Conservation (phyloP, 2,329 filamentous ascomycete species). For the Orbilia blumenaviensis region DNA sequence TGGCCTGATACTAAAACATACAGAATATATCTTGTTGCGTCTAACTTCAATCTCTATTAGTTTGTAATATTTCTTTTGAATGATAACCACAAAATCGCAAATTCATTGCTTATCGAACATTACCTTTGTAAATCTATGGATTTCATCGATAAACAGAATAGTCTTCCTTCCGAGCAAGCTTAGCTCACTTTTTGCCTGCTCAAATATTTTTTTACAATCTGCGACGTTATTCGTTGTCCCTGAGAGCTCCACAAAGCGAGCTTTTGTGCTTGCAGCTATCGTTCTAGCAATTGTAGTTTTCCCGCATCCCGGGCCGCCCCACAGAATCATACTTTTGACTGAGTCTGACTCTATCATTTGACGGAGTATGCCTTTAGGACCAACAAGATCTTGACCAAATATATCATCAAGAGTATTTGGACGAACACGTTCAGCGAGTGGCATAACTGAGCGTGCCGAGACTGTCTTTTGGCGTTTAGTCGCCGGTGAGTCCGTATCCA, state of each 20-base stretch:
- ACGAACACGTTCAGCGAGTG: conserved; percentile 92
- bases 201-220: conserved; percentile 68
- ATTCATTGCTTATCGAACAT: neutral
- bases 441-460: conserved; percentile 70
- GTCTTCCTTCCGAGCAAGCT: conserved; percentile 85
- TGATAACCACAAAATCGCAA: neutral
- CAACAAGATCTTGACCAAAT: conserved; percentile 90
- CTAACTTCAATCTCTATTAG: conserved; percentile 61
- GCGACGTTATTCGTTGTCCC: conserved; percentile 86
- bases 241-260: conserved; percentile 94
- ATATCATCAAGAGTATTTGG: conserved; percentile 85
- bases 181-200: conserved; percentile 75
- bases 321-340: conserved; percentile 94
- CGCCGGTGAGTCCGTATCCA: conserved; percentile 54
- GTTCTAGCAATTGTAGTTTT: conserved; percentile 93
- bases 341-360: conserved; percentile 84
- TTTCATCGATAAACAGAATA: conserved; percentile 97
- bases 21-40: conserved; percentile 90
- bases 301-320: conserved; percentile 82
- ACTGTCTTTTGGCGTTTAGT: conserved; percentile 55
- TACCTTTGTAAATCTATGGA: conserved; percentile 67
- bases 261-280: conserved; percentile 81
- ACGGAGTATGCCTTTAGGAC: conserved; percentile 81
- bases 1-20: neutral
- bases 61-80: neutral